phyloP scores from a whole-genome alignment of 495 filamentous ascomycete species.

The Corynascus novoguineensis region DNA sequence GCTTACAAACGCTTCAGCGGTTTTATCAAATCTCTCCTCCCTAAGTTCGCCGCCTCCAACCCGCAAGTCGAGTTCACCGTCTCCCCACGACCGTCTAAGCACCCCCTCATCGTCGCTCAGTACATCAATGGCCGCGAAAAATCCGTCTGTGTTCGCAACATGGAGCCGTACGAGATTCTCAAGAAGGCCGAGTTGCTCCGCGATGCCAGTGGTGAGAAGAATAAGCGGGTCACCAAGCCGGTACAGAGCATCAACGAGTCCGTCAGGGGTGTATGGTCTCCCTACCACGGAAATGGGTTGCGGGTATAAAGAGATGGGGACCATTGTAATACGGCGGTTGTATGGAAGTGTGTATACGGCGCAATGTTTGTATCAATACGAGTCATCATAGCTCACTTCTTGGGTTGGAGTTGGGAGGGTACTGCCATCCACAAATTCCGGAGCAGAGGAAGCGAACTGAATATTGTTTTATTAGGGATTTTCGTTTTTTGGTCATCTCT shows the following conservation, averaged over 20 bases:
- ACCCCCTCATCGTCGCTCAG: slow-evolving; percentile 78
- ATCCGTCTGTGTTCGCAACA: slow-evolving; percentile 80
- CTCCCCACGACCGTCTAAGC: slow-evolving; percentile 78
- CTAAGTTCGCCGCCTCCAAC: slow-evolving; percentile 69
- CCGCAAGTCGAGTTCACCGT: slow-evolving; percentile 89
- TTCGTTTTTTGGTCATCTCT: slow-evolving; percentile 7
- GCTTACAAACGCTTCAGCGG: slow-evolving; percentile 42
- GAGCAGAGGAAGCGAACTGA: not conserved
- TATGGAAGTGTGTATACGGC: slow-evolving; percentile 1
- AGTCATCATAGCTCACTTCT: not conserved
- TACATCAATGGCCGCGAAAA: slow-evolving; percentile 89
- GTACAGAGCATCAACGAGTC: slow-evolving; percentile 83
- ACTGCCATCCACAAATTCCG: not conserved
- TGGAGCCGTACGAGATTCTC: slow-evolving; percentile 72
- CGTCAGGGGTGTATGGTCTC: slow-evolving; percentile 91
- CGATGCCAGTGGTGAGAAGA: slow-evolving; percentile 79
- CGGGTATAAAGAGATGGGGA: slow-evolving; percentile 28
- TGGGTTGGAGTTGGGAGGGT: not conserved
- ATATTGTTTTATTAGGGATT: not conserved
- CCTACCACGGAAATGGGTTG: slow-evolving; percentile 68
- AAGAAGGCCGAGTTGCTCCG: slow-evolving; percentile 75
- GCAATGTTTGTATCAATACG: slow-evolving; percentile 9
- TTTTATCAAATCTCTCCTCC: slow-evolving; percentile 72
- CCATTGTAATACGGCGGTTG: slow-evolving; percentile 11
- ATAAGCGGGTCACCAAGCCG: slow-evolving; percentile 71